These are phyloP conservation scores for Boechera divaricarpa DNA, from an alignment of 345 rosid genomes.

Conservation along the genomic window DNA sequence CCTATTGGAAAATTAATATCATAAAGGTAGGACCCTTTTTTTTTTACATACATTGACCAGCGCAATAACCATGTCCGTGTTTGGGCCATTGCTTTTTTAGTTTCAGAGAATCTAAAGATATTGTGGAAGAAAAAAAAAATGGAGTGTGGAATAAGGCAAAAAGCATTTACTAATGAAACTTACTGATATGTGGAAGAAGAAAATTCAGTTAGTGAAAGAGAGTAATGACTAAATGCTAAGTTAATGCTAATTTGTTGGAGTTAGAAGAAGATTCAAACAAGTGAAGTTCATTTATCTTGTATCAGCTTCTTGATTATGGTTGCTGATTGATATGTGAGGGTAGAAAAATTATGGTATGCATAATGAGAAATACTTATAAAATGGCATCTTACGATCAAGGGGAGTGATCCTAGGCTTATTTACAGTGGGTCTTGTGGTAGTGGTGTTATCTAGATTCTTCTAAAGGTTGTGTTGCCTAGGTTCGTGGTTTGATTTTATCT, in stretches of 20 bases:
- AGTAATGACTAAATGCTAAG: background rate
- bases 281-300: background rate
- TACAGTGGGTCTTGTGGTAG: background rate
- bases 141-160: constrained; percentile 16
- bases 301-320: background rate
- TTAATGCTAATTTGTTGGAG: background rate
- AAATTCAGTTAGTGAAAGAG: background rate
- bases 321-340: background rate
- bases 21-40: background rate
- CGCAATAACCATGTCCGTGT: constrained; percentile 6
- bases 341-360: background rate
- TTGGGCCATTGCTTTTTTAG: background rate
- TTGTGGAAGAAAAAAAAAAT: background rate
- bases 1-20: background rate
- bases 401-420: background rate
- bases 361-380: no score
- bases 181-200: constrained; percentile 5
- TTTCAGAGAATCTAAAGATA: constrained; percentile 5
- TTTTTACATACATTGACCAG: constrained; percentile 24
- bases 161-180: background rate
- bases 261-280: background rate
- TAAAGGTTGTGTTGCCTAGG: background rate
- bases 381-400: no score
- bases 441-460: background rate
- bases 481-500: background rate